Conservation (phyloP, 768 basidiomycete species). For the Russula sp. region DNA sequence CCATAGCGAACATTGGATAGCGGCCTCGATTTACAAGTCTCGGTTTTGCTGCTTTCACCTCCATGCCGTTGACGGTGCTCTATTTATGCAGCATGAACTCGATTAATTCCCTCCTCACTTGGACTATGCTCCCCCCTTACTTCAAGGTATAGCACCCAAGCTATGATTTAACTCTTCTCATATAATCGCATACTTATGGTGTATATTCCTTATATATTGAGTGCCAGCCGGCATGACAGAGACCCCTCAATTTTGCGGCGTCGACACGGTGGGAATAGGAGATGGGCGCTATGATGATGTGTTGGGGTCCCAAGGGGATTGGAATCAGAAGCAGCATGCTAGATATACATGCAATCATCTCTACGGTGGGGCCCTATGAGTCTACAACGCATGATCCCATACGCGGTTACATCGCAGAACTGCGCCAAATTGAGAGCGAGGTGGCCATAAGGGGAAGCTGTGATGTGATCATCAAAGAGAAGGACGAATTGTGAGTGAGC, state of each 20-base stretch:
- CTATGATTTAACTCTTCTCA: background rate
- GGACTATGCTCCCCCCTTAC: background rate
- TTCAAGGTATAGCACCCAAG: background rate
- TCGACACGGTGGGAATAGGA: background rate
- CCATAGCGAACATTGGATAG: background rate
- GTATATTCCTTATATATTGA: background rate
- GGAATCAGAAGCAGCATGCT: too few relatives aligned
- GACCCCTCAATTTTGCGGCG: conserved; percentile 5
- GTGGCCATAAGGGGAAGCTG: background rate
- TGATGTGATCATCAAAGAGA: conserved; percentile 14
- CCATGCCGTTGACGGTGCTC: background rate
- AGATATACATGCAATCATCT: too few relatives aligned
- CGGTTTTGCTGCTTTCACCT: background rate
- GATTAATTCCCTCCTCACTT: background rate
- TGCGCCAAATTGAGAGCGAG: background rate
- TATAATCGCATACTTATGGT: background rate
- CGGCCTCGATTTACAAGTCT: background rate
- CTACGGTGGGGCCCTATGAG: background rate
- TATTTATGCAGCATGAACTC: background rate
- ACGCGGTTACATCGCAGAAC: background rate
- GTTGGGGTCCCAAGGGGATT: background rate
- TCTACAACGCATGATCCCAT: too few relatives aligned
- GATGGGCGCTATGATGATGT: background rate
- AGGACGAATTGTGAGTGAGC: background rate
- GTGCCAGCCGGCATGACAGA: background rate